These are phyloP conservation scores for Albatrellus ellisii DNA, from an alignment of 768 basidiomycete genomes.

Conservation along the genomic window DNA sequence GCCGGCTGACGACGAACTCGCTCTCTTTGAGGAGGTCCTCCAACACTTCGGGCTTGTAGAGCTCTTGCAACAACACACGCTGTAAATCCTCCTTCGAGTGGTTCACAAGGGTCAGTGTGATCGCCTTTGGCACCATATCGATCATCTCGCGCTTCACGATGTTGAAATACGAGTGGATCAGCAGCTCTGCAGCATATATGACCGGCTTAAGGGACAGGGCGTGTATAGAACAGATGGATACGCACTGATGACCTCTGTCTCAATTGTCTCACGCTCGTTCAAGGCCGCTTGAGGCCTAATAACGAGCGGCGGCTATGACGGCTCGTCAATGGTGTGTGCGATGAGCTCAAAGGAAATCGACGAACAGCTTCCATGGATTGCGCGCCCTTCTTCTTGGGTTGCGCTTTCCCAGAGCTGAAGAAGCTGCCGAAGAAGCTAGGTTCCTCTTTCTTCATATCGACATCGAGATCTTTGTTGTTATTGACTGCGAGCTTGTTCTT, in stretches of 20 bases:
- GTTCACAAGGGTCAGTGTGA: slow-evolving; percentile 82
- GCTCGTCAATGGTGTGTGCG: not conserved
- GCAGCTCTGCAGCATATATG: slow-evolving; percentile 52
- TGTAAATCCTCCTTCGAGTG: slow-evolving; percentile 93
- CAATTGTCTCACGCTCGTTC: slow-evolving; percentile 92
- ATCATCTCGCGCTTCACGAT: slow-evolving; percentile 99
- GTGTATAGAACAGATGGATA: slow-evolving; percentile 11
- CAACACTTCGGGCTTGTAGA: slow-evolving; percentile 94
- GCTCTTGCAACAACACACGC: slow-evolving; percentile 84
- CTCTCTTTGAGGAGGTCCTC: slow-evolving; percentile 94
- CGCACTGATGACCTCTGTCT: slow-evolving; percentile 98
- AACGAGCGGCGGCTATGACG: slow-evolving; percentile 56
- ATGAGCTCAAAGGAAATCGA: slow-evolving; percentile 1
- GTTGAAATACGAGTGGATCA: slow-evolving; percentile 96
- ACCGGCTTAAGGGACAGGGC: not conserved
- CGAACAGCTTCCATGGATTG: slow-evolving; percentile 45
- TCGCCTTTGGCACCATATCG: slow-evolving; percentile 98
- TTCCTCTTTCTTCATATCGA: slow-evolving; percentile 82
- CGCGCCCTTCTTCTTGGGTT: slow-evolving; percentile 45
- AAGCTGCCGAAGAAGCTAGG: slow-evolving; percentile 91
- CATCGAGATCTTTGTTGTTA: slow-evolving; percentile 90
- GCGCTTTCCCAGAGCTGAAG: slow-evolving; percentile 46
- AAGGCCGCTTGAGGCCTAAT: slow-evolving; percentile 87
- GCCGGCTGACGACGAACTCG: slow-evolving; percentile 75
- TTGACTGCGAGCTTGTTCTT: slow-evolving; percentile 70